Percentiles rank a stretch among this genome's conserved stretches.
These are phyloP conservation scores for Hypomyces rosellus DNA, from an alignment of 2,329 filamentous ascomycete genomes.

Conservation along the genomic window DNA sequence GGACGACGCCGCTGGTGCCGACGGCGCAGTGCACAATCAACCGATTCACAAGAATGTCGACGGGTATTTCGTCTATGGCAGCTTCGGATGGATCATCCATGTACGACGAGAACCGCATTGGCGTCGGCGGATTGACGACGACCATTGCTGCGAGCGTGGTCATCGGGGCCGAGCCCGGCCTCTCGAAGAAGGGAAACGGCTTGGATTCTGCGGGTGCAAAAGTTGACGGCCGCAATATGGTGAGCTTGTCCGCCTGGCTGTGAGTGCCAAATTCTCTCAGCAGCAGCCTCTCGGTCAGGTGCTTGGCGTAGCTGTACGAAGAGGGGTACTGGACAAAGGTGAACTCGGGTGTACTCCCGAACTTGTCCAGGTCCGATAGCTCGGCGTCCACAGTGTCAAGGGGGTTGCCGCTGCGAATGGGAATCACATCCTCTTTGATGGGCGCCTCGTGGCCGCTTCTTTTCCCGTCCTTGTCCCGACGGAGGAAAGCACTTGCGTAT, in stretches of 20 bases:
- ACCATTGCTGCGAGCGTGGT: background rate
- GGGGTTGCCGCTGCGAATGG: background rate
- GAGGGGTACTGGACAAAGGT: background rate
- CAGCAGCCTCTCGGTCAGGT: background rate
- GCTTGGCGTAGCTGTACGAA: slow-evolving; percentile 2
- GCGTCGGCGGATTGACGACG: background rate
- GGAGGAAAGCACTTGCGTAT: background rate
- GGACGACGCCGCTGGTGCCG: background rate
- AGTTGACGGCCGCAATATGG: background rate
- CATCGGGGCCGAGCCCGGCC: background rate
- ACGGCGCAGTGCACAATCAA: background rate
- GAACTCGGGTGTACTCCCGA: slow-evolving; percentile 1
- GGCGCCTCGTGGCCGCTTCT: background rate
- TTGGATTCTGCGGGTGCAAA: background rate
- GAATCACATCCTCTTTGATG: background rate
- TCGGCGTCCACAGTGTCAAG: background rate
- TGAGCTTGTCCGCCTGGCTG: background rate
- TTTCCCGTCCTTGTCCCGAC: background rate
- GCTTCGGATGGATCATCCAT: background rate
- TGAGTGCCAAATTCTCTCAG: background rate
- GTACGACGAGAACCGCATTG: background rate
- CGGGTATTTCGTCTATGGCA: background rate
- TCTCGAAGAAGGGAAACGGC: background rate
- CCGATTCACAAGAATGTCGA: background rate
- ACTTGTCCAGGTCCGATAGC: background rate